Percentiles rank a stretch among this genome's conserved stretches.
These are phyloP conservation scores for Leccinum longicurvipes DNA, from an alignment of 768 basidiomycete species.

Conservation along the genomic window DNA sequence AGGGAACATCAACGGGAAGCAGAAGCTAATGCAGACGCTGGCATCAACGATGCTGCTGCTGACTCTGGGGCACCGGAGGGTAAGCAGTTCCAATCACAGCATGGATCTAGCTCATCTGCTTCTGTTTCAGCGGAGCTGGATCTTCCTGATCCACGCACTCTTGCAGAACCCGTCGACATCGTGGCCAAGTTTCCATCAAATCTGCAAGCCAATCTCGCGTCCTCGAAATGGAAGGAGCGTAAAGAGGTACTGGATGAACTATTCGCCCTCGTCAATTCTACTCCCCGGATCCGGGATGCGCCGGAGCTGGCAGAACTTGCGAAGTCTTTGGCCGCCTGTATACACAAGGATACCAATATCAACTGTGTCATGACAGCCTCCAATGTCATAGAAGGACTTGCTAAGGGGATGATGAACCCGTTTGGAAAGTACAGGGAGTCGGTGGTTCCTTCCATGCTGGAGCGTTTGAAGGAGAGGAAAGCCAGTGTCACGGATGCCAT, in stretches of 20 bases:
- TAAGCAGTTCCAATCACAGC: conserved; percentile 22
- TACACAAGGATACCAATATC: conserved; percentile 90
- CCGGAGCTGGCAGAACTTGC: conserved; percentile 74
- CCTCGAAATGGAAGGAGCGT: conserved; percentile 97
- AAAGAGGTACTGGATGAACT: conserved; percentile 90
- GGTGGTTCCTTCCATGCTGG: conserved; percentile 76
- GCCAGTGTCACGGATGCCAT: conserved; percentile 86
- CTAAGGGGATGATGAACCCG: conserved; percentile 69
- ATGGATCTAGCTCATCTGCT: conserved; percentile 1
- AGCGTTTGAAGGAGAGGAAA: conserved; percentile 93
- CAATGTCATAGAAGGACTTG: conserved; percentile 78
- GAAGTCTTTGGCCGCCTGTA: conserved; percentile 72
- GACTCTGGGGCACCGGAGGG: conserved; percentile 55
- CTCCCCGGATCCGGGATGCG: conserved; percentile 76
- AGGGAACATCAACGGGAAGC: conserved; percentile 71
- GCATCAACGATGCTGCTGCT: conserved; percentile 32
- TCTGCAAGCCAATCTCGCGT: conserved; percentile 71
- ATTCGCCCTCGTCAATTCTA: conserved; percentile 59
- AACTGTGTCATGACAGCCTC: conserved; percentile 92
- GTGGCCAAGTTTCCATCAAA: conserved; percentile 70
- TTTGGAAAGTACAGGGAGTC: conserved; percentile 75
- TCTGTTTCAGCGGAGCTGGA: conserved; percentile 39
- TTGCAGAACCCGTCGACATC: conserved; percentile 81
- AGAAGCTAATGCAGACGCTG: conserved; percentile 41
- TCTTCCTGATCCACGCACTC: conserved; percentile 69